Conservation (phyloP, 164 flowering plant species). For the Vitis vinifera region ASM3070453v1 NC_081816.1:9082001-9082500, state of each 20-base stretch:
- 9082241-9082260: slow-evolving; percentile 88
- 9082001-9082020: too few species aligned
- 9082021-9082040: too few species aligned
- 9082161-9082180: slow-evolving; percentile 80
- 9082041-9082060: neutral
- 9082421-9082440: slow-evolving; percentile 91
- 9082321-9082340: slow-evolving; percentile 75
- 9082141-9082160: slow-evolving; percentile 68
- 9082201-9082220: slow-evolving; percentile 97
- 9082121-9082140: slow-evolving; percentile 68
- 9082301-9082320: slow-evolving; percentile 84
- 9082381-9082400: slow-evolving; percentile 90
- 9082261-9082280: slow-evolving; percentile 81
- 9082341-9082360: slow-evolving; percentile 76
- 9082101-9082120: slow-evolving; percentile 40
- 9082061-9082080: neutral
- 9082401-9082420: slow-evolving; percentile 98
- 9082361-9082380: slow-evolving; percentile 82
- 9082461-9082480: slow-evolving; percentile 79
- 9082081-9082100: slow-evolving; percentile 1
- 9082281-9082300: slow-evolving; percentile 79
- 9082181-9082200: slow-evolving; percentile 86
- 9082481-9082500: slow-evolving; percentile 85
- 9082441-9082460: slow-evolving; percentile 95
- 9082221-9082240: slow-evolving; percentile 91